Base-by-base conservation (phyloP, 192 early-diverging fungal species). In the Backusella australiensis region DNA sequence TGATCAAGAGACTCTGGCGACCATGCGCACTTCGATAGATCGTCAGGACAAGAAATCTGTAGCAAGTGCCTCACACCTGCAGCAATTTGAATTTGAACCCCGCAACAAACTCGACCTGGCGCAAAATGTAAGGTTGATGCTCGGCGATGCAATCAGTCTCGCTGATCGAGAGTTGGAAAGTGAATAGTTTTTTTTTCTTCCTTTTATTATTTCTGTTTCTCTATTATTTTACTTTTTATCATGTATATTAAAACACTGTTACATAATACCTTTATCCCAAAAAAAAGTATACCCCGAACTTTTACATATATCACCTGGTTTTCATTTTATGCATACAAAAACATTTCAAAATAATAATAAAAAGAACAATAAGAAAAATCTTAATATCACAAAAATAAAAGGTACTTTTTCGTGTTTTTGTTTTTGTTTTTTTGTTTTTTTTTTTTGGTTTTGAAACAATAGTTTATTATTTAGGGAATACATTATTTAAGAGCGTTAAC, bases 111-210 rank as follows among this genome's bases (percentile, higher is more conserved):
- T 67, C 7, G 34, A 67, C 21, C 21, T 72, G 34, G 71, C 71
- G 29, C 44, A 72, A 72, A 44, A 72, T 15, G 71, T 72, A 44
- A 72, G 42, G n/a, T 29, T 8, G 21, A 53, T 72, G 36, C 39
- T 72, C n/a, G 71, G 71, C 23, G 71, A 72, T 52, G 71, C 71
- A 34, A 72, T 72, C 42, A 44, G 23, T 52, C 39, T 52, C 6
- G 71, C 71, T 35, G 71, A 72, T 52, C 71, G 29, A 72, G 71
- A 72, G 42, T 34, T 72, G 39, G 71, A 72, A 15, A 39, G 26
- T 26, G 34, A 69, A 69, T 41, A 21, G 12, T 19, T n/a, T 69
- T 36, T 36, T n/a, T n/a, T 69, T n/a, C 2, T 23, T 8, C n/a
- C 8, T 38, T 7, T 38, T 69, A n/a, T 21, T 38, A 1, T 38